phyloP scores from a whole-genome alignment of 2,329 filamentous ascomycete species.

The Ascochyta rabiei region DNA sequence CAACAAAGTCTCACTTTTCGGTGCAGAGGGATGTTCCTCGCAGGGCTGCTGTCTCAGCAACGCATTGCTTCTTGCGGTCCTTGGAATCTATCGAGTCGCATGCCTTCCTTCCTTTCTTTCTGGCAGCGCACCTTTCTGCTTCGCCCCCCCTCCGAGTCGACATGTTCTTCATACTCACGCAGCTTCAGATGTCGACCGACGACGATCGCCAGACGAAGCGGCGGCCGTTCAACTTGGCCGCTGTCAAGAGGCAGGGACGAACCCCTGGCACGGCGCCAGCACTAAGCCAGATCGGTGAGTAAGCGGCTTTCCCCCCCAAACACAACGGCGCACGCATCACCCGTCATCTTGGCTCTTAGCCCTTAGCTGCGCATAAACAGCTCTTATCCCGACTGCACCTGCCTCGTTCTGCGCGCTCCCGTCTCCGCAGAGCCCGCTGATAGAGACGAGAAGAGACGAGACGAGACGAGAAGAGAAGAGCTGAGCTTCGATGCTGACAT shows the following conservation, averaged over 20 bases:
- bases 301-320: constrained; percentile 25
- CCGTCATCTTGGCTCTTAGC: too few species aligned
- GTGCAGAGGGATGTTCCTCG: constrained; percentile 13
- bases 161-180: constrained; percentile 8
- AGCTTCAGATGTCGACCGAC: constrained; percentile 8
- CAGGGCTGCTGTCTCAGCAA: constrained; percentile 22
- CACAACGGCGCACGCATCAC: constrained; percentile 25
- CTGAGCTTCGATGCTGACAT: constrained; percentile 29
- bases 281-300: constrained; percentile 16
- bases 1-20: constrained; percentile 11
- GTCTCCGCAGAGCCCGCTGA: constrained; percentile 1
- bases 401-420: constrained; percentile 10
- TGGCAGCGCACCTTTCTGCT: not conserved
- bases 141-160: not conserved
- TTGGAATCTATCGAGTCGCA: constrained; percentile 1
- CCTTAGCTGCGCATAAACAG: constrained; percentile 30
- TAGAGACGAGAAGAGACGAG: too few species aligned
- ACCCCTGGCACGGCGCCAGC: constrained; percentile 1
- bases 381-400: constrained; percentile 16
- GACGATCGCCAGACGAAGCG: constrained; percentile 5
- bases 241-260: constrained; percentile 15
- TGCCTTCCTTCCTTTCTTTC: not conserved
- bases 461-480: too few species aligned
- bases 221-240: constrained; percentile 6
- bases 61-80: constrained; percentile 14